phyloP scores from a whole-genome alignment of 352 stramenopile species.

The Elongisporangium senticosum region DNA sequence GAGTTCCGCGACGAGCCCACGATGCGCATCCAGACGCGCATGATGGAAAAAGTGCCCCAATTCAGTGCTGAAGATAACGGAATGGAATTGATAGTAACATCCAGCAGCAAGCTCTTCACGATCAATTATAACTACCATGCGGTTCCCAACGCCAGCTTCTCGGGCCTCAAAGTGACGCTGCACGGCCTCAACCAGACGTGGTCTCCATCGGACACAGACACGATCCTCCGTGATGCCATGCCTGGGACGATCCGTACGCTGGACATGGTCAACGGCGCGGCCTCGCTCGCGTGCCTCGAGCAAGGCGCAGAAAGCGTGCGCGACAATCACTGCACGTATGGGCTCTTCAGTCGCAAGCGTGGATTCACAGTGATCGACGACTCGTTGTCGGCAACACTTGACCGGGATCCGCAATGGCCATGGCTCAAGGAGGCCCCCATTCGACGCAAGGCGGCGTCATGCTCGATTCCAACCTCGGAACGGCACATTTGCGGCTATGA shows the following conservation, averaged over 20 bases:
- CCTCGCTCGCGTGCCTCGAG: slow-evolving; percentile 22
- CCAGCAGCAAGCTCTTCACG: slow-evolving; percentile 12
- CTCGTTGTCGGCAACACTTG: slow-evolving; percentile 15
- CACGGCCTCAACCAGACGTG: slow-evolving; percentile 1
- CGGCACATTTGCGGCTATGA: slow-evolving; percentile 20
- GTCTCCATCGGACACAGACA: slow-evolving; percentile 18
- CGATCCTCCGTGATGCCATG: slow-evolving; percentile 12
- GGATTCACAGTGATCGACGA: slow-evolving; percentile 36
- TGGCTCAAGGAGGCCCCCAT: slow-evolving; percentile 12
- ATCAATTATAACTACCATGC: slow-evolving; percentile 18
- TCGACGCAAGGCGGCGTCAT: slow-evolving; percentile 1
- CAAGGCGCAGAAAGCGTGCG: slow-evolving; percentile 21
- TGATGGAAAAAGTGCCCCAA: slow-evolving; percentile 10
- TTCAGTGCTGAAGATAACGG: slow-evolving; percentile 10
- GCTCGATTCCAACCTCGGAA: slow-evolving; percentile 11
- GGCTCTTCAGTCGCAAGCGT: slow-evolving; percentile 23
- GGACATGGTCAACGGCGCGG: slow-evolving; percentile 21
- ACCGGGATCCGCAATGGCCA: slow-evolving; percentile 17
- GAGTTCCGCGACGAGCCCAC: slow-evolving; percentile 18
- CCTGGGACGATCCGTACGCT: slow-evolving; percentile 36
- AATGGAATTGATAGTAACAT: no score
- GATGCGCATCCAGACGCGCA: slow-evolving; percentile 16
- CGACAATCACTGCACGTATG: slow-evolving; percentile 34
- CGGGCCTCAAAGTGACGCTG: slow-evolving; percentile 17
- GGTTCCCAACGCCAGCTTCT: slow-evolving; percentile 15